Conservation (phyloP, 2,329 filamentous ascomycete species). For the Epichloe festucae region DNA sequence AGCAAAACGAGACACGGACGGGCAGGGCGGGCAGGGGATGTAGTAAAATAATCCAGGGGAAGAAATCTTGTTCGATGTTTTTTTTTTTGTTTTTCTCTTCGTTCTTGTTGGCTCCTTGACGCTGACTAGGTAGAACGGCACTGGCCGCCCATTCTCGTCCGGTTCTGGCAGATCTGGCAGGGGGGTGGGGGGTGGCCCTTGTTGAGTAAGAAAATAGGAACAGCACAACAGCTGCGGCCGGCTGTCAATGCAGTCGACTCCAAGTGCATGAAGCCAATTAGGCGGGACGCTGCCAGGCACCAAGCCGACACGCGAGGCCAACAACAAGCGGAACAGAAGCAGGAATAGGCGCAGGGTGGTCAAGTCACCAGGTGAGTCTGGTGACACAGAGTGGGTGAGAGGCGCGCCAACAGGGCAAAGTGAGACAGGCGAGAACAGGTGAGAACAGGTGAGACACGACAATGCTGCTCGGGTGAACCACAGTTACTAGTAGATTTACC, state of each 20-base stretch:
- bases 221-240: neutral
- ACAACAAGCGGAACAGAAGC: neutral
- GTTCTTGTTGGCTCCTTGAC: neutral
- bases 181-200: too few relatives aligned
- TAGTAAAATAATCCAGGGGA: neutral
- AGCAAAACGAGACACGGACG: neutral
- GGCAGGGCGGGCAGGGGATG: neutral
- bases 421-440: neutral
- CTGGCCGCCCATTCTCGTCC: conserved; percentile 2
- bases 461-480: neutral
- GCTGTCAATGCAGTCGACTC: conserved; percentile 5
- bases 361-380: too few relatives aligned
- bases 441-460: conserved; percentile 1
- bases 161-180: conserved; percentile 4
- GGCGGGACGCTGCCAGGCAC: conserved; percentile 3
- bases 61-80: neutral
- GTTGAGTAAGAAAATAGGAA: too few relatives aligned
- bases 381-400: neutral
- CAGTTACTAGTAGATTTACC: neutral
- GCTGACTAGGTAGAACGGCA: neutral
- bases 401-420: neutral
- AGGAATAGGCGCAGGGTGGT: neutral
- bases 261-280: conserved; percentile 4
- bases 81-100: neutral
- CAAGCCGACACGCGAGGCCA: neutral